Evolutionary conservation across 2,329 filamentous ascomycete genomes (phyloP).

Genomic region (Metarhizium album): DNA sequence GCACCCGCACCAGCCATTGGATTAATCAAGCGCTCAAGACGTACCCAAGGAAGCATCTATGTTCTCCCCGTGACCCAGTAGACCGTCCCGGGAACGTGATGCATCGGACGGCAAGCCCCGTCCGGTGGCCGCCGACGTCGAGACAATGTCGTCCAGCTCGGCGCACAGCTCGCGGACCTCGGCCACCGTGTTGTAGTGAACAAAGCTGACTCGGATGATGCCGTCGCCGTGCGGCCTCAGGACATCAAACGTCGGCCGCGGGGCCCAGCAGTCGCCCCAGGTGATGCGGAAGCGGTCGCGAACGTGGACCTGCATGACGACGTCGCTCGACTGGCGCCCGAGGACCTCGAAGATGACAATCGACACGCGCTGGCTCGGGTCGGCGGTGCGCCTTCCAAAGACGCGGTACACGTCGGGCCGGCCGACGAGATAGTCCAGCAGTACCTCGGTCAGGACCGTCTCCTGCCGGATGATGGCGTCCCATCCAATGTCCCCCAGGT

Average conservation of each 20-base stretch:
- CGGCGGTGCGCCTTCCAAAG: constrained; percentile 42
- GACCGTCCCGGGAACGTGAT: too few relatives aligned
- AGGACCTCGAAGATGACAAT: constrained; percentile 57
- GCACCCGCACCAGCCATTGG: too few relatives aligned
- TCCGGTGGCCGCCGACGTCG: too few relatives aligned
- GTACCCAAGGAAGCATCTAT: too few relatives aligned
- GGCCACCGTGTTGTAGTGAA: constrained; percentile 62
- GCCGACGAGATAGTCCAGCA: constrained; percentile 48
- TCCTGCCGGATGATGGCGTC: constrained; percentile 46
- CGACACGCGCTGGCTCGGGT: constrained; percentile 42
- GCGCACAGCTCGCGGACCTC: constrained; percentile 43
- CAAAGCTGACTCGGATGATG: constrained; percentile 58
- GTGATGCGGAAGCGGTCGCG: constrained; percentile 49
- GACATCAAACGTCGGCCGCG: constrained; percentile 48
- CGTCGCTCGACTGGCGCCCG: constrained; percentile 41
- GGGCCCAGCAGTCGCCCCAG: constrained; percentile 60
- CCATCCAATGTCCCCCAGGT: constrained; percentile 45
- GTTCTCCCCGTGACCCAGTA: too few relatives aligned
- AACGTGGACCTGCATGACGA: constrained; percentile 53
- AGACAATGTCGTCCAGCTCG: constrained; percentile 29
- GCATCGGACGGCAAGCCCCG: too few relatives aligned
- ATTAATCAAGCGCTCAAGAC: too few relatives aligned
- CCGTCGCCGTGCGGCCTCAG: constrained; percentile 47
- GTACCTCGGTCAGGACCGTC: constrained; percentile 41
- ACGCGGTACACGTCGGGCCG: constrained; percentile 41